Evolutionary conservation across 1,139 yeast species (phyloP).

Genomic region (Pneumocystis murina): DNA sequence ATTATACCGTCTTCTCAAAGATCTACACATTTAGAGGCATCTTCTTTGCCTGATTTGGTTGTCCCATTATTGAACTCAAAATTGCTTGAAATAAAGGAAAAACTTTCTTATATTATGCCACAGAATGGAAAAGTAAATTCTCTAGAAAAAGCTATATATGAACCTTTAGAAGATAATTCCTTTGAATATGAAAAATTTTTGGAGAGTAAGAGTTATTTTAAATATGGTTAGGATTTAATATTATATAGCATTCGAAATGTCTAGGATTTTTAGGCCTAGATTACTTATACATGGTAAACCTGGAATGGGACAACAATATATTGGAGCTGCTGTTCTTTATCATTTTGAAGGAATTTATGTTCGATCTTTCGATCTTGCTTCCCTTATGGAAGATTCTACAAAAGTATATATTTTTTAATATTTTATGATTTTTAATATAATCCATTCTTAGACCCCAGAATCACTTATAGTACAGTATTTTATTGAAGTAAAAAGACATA

Average conservation of each 20-base stretch:
- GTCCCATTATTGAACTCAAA: conserved; percentile 44
- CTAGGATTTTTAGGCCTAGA: conserved; percentile 73
- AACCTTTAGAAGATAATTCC: conserved; percentile 51
- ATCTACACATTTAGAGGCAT: conserved; percentile 56
- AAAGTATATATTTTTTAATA: conserved; percentile 21
- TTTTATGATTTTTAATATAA: not conserved
- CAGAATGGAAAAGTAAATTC: conserved; percentile 41
- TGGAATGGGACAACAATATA: conserved; percentile 84
- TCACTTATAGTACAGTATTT: conserved; percentile 72
- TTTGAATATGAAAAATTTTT: conserved; percentile 50
- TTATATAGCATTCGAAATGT: conserved; percentile 28
- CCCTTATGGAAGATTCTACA: conserved; percentile 64
- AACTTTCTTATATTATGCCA: conserved; percentile 51
- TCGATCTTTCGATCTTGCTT: conserved; percentile 70
- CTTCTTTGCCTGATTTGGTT: conserved; percentile 65
- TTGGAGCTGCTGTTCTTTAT: conserved; percentile 70
- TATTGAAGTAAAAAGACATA: conserved; percentile 77
- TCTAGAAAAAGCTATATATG: conserved; percentile 56
- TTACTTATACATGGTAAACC: conserved; percentile 53
- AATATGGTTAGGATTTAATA: not conserved
- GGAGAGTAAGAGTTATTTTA: conserved; percentile 32
- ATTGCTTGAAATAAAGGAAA: conserved; percentile 33
- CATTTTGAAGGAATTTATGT: conserved; percentile 81
- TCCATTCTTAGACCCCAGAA: conserved; percentile 42
- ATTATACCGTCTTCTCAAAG: conserved; percentile 88